Percentiles rank a stretch among this genome's conserved stretches.
Evolutionary conservation across 23 red algal species (phyloP).

Genomic region (Gracilaria vermiculophylla): DNA sequence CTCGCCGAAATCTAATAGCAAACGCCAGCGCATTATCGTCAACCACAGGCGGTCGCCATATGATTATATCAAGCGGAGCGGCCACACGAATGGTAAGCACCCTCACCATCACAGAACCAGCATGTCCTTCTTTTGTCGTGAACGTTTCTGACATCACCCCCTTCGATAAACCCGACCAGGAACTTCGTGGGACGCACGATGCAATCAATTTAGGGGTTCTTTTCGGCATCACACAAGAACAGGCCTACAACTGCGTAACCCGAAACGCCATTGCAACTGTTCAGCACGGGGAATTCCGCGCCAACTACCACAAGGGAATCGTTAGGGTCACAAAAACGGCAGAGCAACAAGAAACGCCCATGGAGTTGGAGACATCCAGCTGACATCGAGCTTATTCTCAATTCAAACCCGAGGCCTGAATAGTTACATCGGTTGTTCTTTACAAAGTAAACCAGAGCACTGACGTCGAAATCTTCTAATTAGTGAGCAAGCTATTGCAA

Average conservation of each 20-base stretch:
- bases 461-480: not conserved
- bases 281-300: slow-evolving; percentile 37
- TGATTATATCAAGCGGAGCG: slow-evolving; percentile 65
- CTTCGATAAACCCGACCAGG: not conserved
- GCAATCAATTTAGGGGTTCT: slow-evolving; percentile 66
- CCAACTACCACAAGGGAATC: slow-evolving; percentile 61
- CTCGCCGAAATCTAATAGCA: slow-evolving; percentile 37
- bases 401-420: not conserved
- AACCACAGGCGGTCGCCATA: slow-evolving; percentile 23
- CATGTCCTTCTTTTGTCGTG: not conserved
- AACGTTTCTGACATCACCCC: not conserved
- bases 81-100: slow-evolving; percentile 44
- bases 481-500: not conserved
- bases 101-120: too few relatives aligned
- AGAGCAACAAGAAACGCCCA: not conserved
- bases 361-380: not conserved
- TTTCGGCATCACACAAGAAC: slow-evolving; percentile 53
- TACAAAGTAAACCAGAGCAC: not conserved
- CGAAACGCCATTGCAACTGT: slow-evolving; percentile 24
- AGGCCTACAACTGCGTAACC: slow-evolving; percentile 30
- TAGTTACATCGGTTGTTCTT: not conserved
- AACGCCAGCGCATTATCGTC: slow-evolving; percentile 18
- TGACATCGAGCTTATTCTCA: not conserved
- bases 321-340: slow-evolving; percentile 14
- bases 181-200: slow-evolving; percentile 70